Base-by-base conservation (phyloP, 352 stramenopile genomes). In the Bremia lactucae region DNA sequence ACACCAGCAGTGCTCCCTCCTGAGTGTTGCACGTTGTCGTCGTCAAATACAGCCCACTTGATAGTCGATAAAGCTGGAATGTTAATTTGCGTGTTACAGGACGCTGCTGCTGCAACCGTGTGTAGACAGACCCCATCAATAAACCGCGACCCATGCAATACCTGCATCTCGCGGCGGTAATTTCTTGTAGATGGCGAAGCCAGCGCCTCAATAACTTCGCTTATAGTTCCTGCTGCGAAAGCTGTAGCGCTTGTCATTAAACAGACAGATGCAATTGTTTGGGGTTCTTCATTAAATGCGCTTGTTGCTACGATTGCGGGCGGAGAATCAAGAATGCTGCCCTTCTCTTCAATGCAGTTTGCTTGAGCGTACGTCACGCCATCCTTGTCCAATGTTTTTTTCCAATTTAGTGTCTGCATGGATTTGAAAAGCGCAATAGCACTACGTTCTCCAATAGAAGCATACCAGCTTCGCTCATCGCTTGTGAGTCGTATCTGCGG, bases 31-130 rank as follows among this genome's bases (percentile, higher is more conserved):
- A 29, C 50, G 33, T 67, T 55, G 31, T 63, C 61, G 24, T 79
- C 66, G 36, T 82, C 58, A 43, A 83, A 83, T n/a, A 73, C 72
- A 1, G 62, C 58, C 76, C 76, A 88, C 49, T 88, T 88, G 51
- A 88, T 61, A 9, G 67, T 82, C 37, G 74, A 82, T 18, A 82
- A 77, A 11, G 65, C 53, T 35, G 74, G 61, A 0, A 59, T 41
- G 33, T 65, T 78, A 6, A 34, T 21, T 3, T 44, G 36, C 13
- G 31, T 14, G 2, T 22, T 44, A 24, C 24, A 40, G 9, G 24
- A 43, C 4, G 23, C 35, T 23, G 52, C 16, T 3, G 31, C 55
- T 38, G 52, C 35, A 42, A 88, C 60, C 19, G 61, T 78, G 21
- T 82, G 65, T 16, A 88, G 51, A 18, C 59, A 74, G 1, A 85